Base-by-base conservation (phyloP, 345 rosid genomes). In the Microthlaspi erraticum region DNA sequence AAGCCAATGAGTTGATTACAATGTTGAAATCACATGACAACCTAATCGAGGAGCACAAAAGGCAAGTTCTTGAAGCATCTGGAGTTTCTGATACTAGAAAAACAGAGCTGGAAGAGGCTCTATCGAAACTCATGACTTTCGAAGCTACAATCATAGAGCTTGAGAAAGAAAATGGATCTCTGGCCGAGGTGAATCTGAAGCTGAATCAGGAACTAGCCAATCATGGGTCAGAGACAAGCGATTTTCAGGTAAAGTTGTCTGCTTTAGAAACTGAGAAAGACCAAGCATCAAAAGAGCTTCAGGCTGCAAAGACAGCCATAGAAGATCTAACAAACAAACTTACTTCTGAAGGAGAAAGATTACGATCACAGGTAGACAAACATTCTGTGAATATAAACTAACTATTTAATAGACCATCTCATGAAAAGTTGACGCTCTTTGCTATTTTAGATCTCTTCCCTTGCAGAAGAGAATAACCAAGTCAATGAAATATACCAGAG, bases 121-220 rank as follows among this genome's bases (percentile, higher is more conserved):
- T 80, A 37, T 64, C 5, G 41, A 86, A 86, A 64, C 39, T 87
- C 33, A 83, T 83, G 67, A 80, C 79, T 59, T 71, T 84, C 37
- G 90, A 89, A 80, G 72, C 71, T 52, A 60, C 80, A 44, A 59
- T 85, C 23, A 79, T 86, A 84, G 89, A 88, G 72, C 81, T 87
- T 63, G 92, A 88, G 56, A 89, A 79, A 69, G 93, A 85, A 71
- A 88, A 83, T 58, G 88, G 70, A 59, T 90, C 72, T 26, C 80
- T 94, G 46, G 93, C 96, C 5, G 89, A 80, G 72, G 84, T 88
- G 74, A 92, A 94, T 79, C 32, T 89, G 78, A 86, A 78, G 64
- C 86, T 92, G 59, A 81, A 84, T 23, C 79, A 83, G 76, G 89
- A 94, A 71, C 80, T 92, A 49, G 92, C 97, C 5, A 68, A 53